phyloP scores from a whole-genome alignment of 768 basidiomycete species.

The Phaffia tasmanica region DNA sequence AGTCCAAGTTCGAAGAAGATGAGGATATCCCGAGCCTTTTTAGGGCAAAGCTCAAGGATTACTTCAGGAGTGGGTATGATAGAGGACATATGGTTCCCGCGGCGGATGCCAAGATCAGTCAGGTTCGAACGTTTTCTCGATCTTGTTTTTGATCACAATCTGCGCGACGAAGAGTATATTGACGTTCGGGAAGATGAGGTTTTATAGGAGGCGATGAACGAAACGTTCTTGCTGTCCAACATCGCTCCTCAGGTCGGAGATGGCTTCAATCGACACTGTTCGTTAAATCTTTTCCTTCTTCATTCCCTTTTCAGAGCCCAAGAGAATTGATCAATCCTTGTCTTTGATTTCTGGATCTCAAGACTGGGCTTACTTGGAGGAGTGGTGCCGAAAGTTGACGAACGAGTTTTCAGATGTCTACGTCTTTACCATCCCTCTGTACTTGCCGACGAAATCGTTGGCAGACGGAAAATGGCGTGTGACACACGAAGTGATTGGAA shows the following conservation, averaged over 20 bases:
- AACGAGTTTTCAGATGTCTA: slow-evolving; percentile 85
- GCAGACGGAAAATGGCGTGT: slow-evolving; percentile 88
- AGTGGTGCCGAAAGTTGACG: slow-evolving; percentile 87
- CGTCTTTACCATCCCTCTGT: slow-evolving; percentile 94
- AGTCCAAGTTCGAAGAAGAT: slow-evolving; percentile 76
- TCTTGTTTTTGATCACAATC: background rate
- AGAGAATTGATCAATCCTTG: background rate
- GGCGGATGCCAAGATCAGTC: slow-evolving; percentile 84
- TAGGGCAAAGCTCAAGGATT: slow-evolving; percentile 74
- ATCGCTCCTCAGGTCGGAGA: slow-evolving; percentile 97
- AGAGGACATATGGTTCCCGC: slow-evolving; percentile 98
- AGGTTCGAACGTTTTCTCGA: slow-evolving; percentile 41
- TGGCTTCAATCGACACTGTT: slow-evolving; percentile 95
- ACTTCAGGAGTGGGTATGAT: slow-evolving; percentile 50
- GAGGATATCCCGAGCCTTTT: slow-evolving; percentile 60
- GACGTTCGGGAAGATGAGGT: too few relatives aligned
- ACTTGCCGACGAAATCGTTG: slow-evolving; percentile 68
- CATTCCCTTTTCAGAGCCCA: background rate
- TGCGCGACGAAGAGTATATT: too few relatives aligned
- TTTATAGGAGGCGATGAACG: slow-evolving; percentile 73
- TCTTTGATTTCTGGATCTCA: background rate
- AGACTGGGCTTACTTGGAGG: slow-evolving; percentile 96
- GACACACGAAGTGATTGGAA: slow-evolving; percentile 87
- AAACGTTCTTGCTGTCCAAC: slow-evolving; percentile 88
- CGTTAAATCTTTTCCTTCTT: slow-evolving; percentile 28